Conservation (phyloP, 2,329 filamentous ascomycete species). For the Aspergillus brunneoviolaceus region DNA sequence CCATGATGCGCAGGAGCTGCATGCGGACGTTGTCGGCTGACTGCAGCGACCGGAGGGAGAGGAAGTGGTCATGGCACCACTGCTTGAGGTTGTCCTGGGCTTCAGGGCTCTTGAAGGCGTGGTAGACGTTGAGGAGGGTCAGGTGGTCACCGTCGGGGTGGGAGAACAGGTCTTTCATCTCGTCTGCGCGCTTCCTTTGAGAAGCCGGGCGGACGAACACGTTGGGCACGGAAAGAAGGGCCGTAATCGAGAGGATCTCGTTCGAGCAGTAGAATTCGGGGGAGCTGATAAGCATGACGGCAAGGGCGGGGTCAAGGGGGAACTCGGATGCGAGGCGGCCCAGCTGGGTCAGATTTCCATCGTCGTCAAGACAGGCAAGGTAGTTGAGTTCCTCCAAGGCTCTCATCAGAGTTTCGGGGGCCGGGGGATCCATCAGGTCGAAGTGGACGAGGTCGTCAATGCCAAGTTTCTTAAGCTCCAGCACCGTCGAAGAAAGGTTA, state of each 20-base stretch:
- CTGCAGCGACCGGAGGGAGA: slow-evolving; percentile 82
- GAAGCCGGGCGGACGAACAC: slow-evolving; percentile 85
- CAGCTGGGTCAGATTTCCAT: slow-evolving; percentile 84
- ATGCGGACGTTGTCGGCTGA: slow-evolving; percentile 91
- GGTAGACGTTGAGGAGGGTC: slow-evolving; percentile 95
- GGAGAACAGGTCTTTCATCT: slow-evolving; percentile 93
- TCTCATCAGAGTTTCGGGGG: slow-evolving; percentile 97
- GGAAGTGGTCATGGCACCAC: slow-evolving; percentile 97
- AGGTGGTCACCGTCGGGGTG: slow-evolving; percentile 94
- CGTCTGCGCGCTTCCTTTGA: slow-evolving; percentile 86
- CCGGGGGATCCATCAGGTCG: slow-evolving; percentile 96
- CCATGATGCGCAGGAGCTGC: slow-evolving; percentile 96
- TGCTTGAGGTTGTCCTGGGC: slow-evolving; percentile 73
- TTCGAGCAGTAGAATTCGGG: slow-evolving; percentile 99
- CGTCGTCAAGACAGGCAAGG: slow-evolving; percentile 91
- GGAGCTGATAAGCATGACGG: slow-evolving; percentile 96
- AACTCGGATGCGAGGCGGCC: slow-evolving; percentile 91
- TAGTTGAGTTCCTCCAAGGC: slow-evolving; percentile 97
- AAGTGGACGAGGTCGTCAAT: slow-evolving; percentile 96
- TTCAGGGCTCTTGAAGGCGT: slow-evolving; percentile 82
- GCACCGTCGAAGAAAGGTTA: slow-evolving; percentile 89
- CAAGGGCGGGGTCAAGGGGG: slow-evolving; percentile 86
- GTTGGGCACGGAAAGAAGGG: slow-evolving; percentile 89
- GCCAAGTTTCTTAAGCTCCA: slow-evolving; percentile 96
- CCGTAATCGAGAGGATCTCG: slow-evolving; percentile 92